Percentiles rank a stretch among this genome's conserved stretches.
These are phyloP conservation scores for Carex kokanica DNA, from an alignment of 176 grass and related monocot species.

Conservation along the genomic window DNA sequence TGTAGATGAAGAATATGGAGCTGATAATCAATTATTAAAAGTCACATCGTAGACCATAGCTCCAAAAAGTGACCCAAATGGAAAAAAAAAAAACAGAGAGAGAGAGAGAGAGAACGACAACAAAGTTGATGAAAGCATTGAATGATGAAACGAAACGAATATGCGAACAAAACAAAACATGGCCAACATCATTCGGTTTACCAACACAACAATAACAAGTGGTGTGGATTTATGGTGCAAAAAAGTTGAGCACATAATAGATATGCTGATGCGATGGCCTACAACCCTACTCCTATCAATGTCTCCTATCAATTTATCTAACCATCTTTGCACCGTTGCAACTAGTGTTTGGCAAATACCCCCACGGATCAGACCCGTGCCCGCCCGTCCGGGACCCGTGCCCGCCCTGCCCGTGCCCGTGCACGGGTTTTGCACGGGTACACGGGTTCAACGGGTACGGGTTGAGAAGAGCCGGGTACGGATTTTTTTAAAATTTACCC, in stretches of 20 bases:
- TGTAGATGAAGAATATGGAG: too few species aligned
- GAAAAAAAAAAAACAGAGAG: not conserved
- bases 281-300: slow-evolving; percentile 10
- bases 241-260: not conserved
- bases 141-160: not conserved
- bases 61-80: too few species aligned
- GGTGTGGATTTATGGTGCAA: not conserved
- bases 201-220: not conserved
- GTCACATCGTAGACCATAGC: too few species aligned
- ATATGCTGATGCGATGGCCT: slow-evolving; percentile 6
- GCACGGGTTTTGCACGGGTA: too few species aligned
- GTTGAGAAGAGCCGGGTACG: too few species aligned
- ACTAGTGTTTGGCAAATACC: too few species aligned
- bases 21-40: too few species aligned
- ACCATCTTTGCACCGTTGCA: not conserved
- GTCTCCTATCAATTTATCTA: not conserved
- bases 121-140: not conserved
- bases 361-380: too few species aligned
- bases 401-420: too few species aligned
- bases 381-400: too few species aligned
- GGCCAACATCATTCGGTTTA: not conserved
- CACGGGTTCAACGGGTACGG: too few species aligned
- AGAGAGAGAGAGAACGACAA: not conserved
- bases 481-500: too few species aligned
- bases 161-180: not conserved